Evolutionary conservation across 2,329 filamentous ascomycete genomes (phyloP), one percentile per base, ranked within the genome.

Genomic region (Botrytis cinerea): DNA sequence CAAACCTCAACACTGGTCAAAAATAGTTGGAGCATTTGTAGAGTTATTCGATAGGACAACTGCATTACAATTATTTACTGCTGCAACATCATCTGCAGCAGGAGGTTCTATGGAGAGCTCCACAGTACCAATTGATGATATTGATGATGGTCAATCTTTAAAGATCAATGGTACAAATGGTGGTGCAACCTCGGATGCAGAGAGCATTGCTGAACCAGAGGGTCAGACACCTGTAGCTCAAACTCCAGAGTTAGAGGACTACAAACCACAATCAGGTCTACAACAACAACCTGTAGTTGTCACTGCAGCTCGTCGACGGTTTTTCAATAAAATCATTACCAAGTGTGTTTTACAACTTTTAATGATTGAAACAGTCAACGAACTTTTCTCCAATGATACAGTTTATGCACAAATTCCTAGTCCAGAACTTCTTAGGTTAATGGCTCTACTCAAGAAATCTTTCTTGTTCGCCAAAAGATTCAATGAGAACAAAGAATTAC

Each of bases 271-370:
- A 54, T 88, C 89, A 38, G 90, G 88, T 71, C 86, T 94, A 22
- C 94, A 97, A 81, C 93, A 96, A 82, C 94, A 97, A 74, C 94
- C 95, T 0, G 88, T 97, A 9, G 93, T 97, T 1, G 95, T 99
- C 8, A 98, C 96, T 1, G 94, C 94, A 3, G 94, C 96, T 0
- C 92, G 96, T 40, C 90, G 96, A 51, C 92, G 95, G 70, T 98
- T 98, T 85, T 99, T 99, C 87, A 99, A 99, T 84, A 93, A 95
- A 78, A 99, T 99, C 82, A 99, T 99, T 83, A 98, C 95, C 22
- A 95, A 97, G 77, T 99, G 96, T 81, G 97, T 99, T 6, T 86
- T 99, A 14, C 97, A 99, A 82, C 89, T 99, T 2, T 90, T 99
- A 76, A 99, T 99, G 94, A 99, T 99, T 78, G 97, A 99, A 83